These are phyloP conservation scores for Paraurostyla sp. DNA, from an alignment of 73 alveolate genomes.

Conservation along the genomic window DNA sequence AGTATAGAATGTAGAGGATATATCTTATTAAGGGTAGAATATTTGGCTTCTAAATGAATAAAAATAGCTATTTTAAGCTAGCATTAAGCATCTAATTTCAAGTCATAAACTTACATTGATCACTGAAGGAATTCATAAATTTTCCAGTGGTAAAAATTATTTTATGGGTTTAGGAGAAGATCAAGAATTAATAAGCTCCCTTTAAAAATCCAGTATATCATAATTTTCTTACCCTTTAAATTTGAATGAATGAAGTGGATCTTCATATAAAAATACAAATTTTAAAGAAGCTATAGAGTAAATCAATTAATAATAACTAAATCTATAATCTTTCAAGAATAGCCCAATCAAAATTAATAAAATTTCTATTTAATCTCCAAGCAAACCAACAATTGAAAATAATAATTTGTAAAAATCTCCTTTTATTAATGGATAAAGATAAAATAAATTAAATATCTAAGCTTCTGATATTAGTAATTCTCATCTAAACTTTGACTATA, in stretches of 20 bases:
- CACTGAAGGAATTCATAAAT: neutral
- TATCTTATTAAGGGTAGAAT: neutral
- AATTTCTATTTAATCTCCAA: neutral
- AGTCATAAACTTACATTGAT: neutral
- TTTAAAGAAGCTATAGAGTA: neutral
- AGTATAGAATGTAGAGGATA: neutral
- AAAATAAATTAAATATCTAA: too few species aligned
- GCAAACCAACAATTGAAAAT: neutral
- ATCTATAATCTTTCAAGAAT: neutral
- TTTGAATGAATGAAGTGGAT: too few species aligned
- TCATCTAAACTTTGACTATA: neutral
- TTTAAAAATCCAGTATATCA: too few species aligned
- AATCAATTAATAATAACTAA: neutral
- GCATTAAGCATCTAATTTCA: neutral
- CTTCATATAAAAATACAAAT: neutral
- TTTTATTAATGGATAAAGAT: too few species aligned
- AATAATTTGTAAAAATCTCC: too few species aligned
- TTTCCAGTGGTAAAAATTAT: neutral
- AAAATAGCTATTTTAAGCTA: neutral
- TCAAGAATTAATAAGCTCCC: neutral
- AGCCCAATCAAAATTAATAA: neutral
- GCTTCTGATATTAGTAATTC: too few species aligned
- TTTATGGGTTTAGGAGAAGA: slow-evolving; percentile 3
- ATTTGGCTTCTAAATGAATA: neutral
- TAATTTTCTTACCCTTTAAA: too few species aligned